Conservation (phyloP, 2,329 filamentous ascomycete genomes). For the Pseudocercospora fijiensis region DNA sequence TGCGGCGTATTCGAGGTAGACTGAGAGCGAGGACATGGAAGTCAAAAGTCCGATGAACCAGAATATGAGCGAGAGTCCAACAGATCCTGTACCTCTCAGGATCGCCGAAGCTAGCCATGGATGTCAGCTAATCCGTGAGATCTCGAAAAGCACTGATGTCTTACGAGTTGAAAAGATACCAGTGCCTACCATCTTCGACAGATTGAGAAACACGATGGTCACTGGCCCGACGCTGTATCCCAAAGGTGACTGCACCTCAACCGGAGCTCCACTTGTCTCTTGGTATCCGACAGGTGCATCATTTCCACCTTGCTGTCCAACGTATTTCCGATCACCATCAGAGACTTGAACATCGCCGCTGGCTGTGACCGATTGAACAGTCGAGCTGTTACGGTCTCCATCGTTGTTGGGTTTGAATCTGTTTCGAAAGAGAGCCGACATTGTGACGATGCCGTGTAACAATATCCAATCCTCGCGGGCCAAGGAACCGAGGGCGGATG, state of each 20-base stretch:
- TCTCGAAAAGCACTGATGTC: neutral
- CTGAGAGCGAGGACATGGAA: slow-evolving; percentile 54
- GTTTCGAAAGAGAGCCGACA: slow-evolving; percentile 19
- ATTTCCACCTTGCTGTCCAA: slow-evolving; percentile 50
- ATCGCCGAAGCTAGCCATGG: slow-evolving; percentile 51
- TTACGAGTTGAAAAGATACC: slow-evolving; percentile 51
- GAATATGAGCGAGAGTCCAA: slow-evolving; percentile 63
- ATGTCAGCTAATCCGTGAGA: neutral
- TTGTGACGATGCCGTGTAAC: neutral
- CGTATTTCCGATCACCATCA: slow-evolving; percentile 47
- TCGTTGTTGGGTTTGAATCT: slow-evolving; percentile 16
- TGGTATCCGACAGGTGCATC: slow-evolving; percentile 55
- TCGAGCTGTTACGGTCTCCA: slow-evolving; percentile 11
- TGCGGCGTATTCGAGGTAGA: slow-evolving; percentile 63
- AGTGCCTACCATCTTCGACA: slow-evolving; percentile 63
- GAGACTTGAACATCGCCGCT: slow-evolving; percentile 19
- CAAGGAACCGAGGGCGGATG: neutral
- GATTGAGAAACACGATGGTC: slow-evolving; percentile 60
- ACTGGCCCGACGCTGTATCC: slow-evolving; percentile 59
- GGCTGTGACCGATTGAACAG: slow-evolving; percentile 16
- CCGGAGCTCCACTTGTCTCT: slow-evolving; percentile 61
- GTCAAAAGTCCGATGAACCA: slow-evolving; percentile 62
- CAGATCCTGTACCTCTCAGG: slow-evolving; percentile 59
- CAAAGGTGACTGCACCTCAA: slow-evolving; percentile 59
- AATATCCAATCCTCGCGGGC: neutral